These are phyloP conservation scores for Bauhinia variegata DNA, from an alignment of 306 rosid genomes.

Conservation along the genomic window DNA sequence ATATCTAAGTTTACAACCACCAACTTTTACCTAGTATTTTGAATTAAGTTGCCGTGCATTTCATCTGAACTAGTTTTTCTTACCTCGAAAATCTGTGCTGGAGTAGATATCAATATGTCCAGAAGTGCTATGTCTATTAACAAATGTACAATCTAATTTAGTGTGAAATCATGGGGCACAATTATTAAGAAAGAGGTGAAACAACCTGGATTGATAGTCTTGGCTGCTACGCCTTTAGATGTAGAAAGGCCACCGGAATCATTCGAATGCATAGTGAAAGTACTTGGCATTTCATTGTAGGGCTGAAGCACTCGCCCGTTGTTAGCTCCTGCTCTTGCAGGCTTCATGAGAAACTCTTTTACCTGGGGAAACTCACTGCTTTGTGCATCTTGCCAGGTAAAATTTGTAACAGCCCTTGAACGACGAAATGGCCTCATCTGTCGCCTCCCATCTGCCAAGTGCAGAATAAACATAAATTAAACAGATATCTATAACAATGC, in stretches of 20 bases:
- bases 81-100: too few relatives aligned
- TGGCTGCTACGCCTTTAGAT: constrained; percentile 47
- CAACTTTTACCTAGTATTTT: background rate
- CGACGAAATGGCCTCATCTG: constrained; percentile 44
- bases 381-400: constrained; percentile 53
- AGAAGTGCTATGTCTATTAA: background rate
- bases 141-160: constrained; percentile 15
- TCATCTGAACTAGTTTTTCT: too few relatives aligned
- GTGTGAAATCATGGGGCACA: constrained; percentile 1
- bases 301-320: constrained; percentile 30
- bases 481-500: background rate
- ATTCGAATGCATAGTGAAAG: constrained; percentile 41
- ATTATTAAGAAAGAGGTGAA: constrained; percentile 7
- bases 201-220: constrained; percentile 57
- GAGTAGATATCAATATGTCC: too few relatives aligned
- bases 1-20: background rate
- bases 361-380: constrained; percentile 51
- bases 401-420: constrained; percentile 48
- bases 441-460: constrained; percentile 63
- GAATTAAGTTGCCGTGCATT: background rate
- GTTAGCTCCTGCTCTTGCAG: constrained; percentile 46
- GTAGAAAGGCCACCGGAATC: constrained; percentile 48
- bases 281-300: constrained; percentile 40
- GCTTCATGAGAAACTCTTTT: constrained; percentile 57
- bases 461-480: constrained; percentile 27